A percentile compares a stretch with the other conserved stretches of the same genome.
Conservation (phyloP, 192 early-diverging fungal genomes). For the Rhizophagus sp. region DNA sequence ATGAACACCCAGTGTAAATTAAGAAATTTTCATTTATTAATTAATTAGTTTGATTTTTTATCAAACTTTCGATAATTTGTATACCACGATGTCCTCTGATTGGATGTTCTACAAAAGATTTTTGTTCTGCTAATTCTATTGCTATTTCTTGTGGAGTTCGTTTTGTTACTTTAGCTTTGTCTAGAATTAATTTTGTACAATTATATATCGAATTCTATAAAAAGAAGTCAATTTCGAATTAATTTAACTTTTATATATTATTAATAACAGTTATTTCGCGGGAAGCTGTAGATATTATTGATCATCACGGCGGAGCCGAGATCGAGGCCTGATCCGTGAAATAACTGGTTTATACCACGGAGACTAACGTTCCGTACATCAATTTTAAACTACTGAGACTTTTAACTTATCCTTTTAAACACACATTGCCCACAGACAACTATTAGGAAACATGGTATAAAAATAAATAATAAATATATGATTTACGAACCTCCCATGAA, state of each 20-base stretch:
- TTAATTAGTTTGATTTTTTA: constrained; percentile 26
- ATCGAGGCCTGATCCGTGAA: too few relatives aligned
- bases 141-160: constrained; percentile 45
- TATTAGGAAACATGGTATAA: too few relatives aligned
- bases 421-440: too few relatives aligned
- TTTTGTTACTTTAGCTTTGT: constrained; percentile 15
- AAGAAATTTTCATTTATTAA: too few relatives aligned
- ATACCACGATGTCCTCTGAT: constrained; percentile 45
- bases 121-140: constrained; percentile 39
- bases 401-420: too few relatives aligned
- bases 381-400: too few relatives aligned
- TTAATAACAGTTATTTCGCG: too few relatives aligned
- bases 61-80: constrained; percentile 41
- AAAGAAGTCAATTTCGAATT: constrained; percentile 19
- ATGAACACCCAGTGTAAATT: too few relatives aligned
- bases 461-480: neutral
- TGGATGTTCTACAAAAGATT: constrained; percentile 33
- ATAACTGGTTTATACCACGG: too few relatives aligned
- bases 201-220: constrained; percentile 47
- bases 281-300: too few relatives aligned
- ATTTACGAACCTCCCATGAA: constrained; percentile 23
- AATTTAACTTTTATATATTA: neutral
- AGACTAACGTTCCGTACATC: too few relatives aligned
- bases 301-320: too few relatives aligned
- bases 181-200: constrained; percentile 35